Conservation (phyloP, 148 eudicot genomes). For the Nyssa sinensis region DNA sequence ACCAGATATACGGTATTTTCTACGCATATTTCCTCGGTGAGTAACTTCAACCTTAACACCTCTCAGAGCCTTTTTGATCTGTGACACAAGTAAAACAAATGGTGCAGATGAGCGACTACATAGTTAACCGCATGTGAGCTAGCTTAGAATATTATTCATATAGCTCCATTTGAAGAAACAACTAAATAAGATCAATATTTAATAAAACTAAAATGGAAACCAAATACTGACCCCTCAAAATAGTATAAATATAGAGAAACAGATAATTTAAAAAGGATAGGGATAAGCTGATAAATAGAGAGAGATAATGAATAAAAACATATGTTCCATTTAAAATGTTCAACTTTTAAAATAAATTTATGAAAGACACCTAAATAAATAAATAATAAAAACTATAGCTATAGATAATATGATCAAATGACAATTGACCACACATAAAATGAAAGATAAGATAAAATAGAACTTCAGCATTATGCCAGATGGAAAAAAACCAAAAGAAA, state of each 20-base stretch:
- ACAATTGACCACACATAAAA: no score
- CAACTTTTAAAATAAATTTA: no score
- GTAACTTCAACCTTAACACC: constrained; percentile 84
- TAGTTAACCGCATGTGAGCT: not conserved
- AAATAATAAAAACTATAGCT: no score
- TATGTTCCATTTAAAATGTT: not conserved
- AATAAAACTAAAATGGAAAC: not conserved
- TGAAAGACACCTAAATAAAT: no score
- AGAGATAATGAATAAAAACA: not conserved
- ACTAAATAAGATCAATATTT: not conserved
- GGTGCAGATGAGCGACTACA: not conserved
- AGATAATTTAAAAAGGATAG: no score
- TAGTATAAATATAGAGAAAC: not conserved
- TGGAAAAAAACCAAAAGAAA: no score
- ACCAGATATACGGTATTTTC: constrained; percentile 72
- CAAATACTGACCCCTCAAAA: not conserved
- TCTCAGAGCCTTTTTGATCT: constrained; percentile 76
- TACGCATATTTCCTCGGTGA: constrained; percentile 70
- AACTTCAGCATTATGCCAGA: no score
- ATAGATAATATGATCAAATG: no score
- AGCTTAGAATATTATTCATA: not conserved
- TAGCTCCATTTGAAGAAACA: not conserved
- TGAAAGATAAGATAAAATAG: no score
- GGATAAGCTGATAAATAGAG: not conserved
- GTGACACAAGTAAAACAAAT: not conserved